Conservation (phyloP, 2,329 filamentous ascomycete species). For the Fusarium sp. region DNA sequence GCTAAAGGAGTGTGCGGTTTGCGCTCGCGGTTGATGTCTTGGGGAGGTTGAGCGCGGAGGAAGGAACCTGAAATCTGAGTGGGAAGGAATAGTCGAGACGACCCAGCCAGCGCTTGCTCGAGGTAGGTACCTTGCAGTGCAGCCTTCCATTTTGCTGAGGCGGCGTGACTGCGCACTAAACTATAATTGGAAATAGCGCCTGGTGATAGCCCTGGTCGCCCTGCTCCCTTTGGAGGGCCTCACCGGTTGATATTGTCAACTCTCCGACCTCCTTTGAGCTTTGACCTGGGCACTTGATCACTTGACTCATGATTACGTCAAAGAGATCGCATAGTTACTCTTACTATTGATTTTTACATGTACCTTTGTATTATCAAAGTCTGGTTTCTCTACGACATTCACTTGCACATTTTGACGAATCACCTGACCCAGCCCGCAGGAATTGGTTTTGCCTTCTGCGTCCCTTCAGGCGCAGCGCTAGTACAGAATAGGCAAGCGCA, state of each 20-base stretch:
- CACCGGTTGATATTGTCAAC: not conserved
- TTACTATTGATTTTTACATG: not conserved
- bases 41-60: conserved; percentile 29
- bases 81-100: conserved; percentile 37
- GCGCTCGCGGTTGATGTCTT: conserved; percentile 33
- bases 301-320: conserved; percentile 11
- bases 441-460: not conserved
- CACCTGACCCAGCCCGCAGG: conserved; percentile 9
- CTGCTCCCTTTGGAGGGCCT: conserved; percentile 15
- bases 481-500: conserved; percentile 24
- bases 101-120: conserved; percentile 32
- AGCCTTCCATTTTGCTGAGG: conserved; percentile 22
- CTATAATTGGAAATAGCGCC: conserved; percentile 13
- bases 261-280: conserved; percentile 1
- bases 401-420: conserved; percentile 9
- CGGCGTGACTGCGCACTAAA: conserved; percentile 40
- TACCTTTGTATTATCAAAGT: not conserved
- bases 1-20: conserved; percentile 21
- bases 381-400: not conserved
- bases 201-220: conserved; percentile 34
- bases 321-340: not conserved
- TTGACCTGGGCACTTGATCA: not conserved
- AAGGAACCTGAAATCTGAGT: conserved; percentile 32
- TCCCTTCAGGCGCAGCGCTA: conserved; percentile 18
- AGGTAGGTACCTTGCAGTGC: conserved; percentile 35